These are phyloP conservation scores for Salix viminalis DNA, from an alignment of 345 rosid genomes.

Conservation along the genomic window DNA sequence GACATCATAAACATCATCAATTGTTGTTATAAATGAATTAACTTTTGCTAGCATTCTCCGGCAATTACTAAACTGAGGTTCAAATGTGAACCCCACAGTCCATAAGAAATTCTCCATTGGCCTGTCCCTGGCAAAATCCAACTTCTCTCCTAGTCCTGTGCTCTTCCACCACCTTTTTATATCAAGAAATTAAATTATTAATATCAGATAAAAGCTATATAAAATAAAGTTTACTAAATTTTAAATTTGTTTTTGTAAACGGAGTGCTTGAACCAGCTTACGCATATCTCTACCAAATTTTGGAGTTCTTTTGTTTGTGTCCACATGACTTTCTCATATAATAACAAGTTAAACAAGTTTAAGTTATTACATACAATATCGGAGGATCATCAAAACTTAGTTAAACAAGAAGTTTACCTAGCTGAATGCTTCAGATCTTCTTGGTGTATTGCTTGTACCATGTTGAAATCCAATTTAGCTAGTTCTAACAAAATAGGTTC, in stretches of 20 bases:
- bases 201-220: background rate
- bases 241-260: background rate
- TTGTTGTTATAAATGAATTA: too few relatives aligned
- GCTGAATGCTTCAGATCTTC: conserved; percentile 31
- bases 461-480: conserved; percentile 34
- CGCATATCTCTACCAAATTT: too few relatives aligned
- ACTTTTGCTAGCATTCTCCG: too few relatives aligned
- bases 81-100: background rate
- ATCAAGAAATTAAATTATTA: background rate
- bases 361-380: too few relatives aligned
- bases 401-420: conserved; percentile 5
- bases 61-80: too few relatives aligned
- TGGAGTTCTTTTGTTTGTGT: too few relatives aligned
- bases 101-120: conserved; percentile 8
- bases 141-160: background rate
- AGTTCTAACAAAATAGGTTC: conserved; percentile 27
- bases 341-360: too few relatives aligned
- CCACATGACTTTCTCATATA: too few relatives aligned
- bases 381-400: too few relatives aligned
- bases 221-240: background rate
- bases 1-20: too few relatives aligned
- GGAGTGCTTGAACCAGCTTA: background rate
- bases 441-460: conserved; percentile 28
- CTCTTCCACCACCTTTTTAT: background rate
- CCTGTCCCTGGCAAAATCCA: conserved; percentile 11